Evolutionary conservation across 768 basidiomycete genomes (phyloP).

Genomic region (Rhizopogon vesiculosus): DNA sequence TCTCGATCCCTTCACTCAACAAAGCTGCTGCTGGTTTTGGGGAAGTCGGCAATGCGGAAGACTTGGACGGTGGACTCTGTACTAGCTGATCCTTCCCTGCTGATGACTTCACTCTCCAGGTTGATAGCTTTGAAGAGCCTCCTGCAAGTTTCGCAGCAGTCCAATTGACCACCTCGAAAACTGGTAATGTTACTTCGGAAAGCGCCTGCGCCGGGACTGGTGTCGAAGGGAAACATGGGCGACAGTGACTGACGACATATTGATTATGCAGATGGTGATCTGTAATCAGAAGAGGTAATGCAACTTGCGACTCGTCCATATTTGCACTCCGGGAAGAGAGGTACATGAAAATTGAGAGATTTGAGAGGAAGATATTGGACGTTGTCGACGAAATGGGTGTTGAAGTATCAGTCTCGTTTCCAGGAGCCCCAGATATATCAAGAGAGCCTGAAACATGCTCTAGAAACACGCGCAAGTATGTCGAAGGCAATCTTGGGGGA

Average conservation of each 20-base stretch:
- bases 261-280: conserved; percentile 64
- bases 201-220: conserved; percentile 10
- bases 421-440: conserved; percentile 13
- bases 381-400: neutral
- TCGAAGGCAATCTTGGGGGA: conserved; percentile 43
- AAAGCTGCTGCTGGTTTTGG: conserved; percentile 15
- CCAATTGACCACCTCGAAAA: conserved; percentile 62
- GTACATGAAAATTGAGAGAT: conserved; percentile 58
- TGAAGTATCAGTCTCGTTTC: conserved; percentile 2
- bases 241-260: conserved; percentile 41
- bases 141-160: conserved; percentile 37
- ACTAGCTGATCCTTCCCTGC: conserved; percentile 11
- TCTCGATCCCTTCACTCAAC: conserved; percentile 12
- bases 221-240: conserved; percentile 30
- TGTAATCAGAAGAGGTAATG: conserved; percentile 68
- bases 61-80: conserved; percentile 14
- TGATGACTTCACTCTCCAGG: conserved; percentile 50
- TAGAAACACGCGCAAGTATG: conserved; percentile 52
- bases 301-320: conserved; percentile 20
- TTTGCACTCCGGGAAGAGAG: conserved; percentile 11
- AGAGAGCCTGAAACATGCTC: conserved; percentile 28
- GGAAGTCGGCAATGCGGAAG: conserved; percentile 10
- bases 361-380: conserved; percentile 26
- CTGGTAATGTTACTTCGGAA: conserved; percentile 37
- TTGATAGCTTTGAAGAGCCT: conserved; percentile 49